Conservation (phyloP, 2,329 filamentous ascomycete species). For the Fusarium mundagurra region DNA sequence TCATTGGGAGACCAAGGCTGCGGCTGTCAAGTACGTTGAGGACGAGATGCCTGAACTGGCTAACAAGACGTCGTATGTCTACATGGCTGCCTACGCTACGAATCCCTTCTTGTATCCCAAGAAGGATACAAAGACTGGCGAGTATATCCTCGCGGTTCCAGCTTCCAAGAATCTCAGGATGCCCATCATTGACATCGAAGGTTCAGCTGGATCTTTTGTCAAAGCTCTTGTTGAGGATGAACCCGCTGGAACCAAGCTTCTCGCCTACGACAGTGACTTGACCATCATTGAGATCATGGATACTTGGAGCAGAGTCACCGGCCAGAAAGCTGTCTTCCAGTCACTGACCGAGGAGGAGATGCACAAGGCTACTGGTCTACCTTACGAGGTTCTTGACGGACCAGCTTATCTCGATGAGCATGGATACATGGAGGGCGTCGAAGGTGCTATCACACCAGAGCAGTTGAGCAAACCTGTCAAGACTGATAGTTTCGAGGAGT, state of each 20-base stretch:
- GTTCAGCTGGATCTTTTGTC: constrained; percentile 57
- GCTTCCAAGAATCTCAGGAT: constrained; percentile 39
- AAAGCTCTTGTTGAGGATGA: constrained; percentile 54
- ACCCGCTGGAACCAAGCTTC: constrained; percentile 50
- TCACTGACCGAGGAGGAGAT: constrained; percentile 47
- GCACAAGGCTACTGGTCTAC: constrained; percentile 46
- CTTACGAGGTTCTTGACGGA: constrained; percentile 51
- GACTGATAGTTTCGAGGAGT: constrained; percentile 46
- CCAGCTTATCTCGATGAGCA: constrained; percentile 50
- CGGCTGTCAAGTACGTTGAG: constrained; percentile 56
- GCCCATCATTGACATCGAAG: constrained; percentile 52
- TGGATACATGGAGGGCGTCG: constrained; percentile 53
- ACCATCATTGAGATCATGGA: constrained; percentile 47
- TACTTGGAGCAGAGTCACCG: constrained; percentile 50
- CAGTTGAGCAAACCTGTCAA: constrained; percentile 50
- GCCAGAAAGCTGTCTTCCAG: constrained; percentile 47
- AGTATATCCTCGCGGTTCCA: constrained; percentile 47
- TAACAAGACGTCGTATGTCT: constrained; percentile 49
- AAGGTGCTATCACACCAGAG: constrained; percentile 49
- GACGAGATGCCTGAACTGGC: constrained; percentile 53
- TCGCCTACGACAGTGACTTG: constrained; percentile 56
- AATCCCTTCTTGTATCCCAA: constrained; percentile 39
- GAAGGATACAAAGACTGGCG: constrained; percentile 39
- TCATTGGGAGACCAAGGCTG: constrained; percentile 62
- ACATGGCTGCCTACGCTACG: constrained; percentile 35